These are phyloP conservation scores for Aspergillus indologenus DNA, from an alignment of 495 filamentous ascomycete species.

Conservation along the genomic window DNA sequence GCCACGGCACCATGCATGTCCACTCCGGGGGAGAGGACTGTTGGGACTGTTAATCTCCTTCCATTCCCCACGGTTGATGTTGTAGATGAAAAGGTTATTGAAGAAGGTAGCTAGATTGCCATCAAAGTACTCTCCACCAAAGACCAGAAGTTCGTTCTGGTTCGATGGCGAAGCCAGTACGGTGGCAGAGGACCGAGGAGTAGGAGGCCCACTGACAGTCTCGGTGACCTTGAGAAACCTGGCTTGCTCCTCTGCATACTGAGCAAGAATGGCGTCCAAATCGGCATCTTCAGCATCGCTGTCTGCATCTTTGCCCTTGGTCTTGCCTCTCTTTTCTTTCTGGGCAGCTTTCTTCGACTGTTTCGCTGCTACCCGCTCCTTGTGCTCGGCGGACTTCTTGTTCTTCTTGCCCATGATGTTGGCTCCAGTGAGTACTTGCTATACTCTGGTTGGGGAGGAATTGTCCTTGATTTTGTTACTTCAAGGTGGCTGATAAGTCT, in stretches of 20 bases:
- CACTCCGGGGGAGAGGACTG: slow-evolving; percentile 83
- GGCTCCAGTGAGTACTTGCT: neutral
- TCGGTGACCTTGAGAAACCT: slow-evolving; percentile 93
- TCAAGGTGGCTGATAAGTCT: neutral
- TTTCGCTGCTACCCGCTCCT: slow-evolving; percentile 53
- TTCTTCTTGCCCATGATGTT: slow-evolving; percentile 50
- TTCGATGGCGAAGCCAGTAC: slow-evolving; percentile 81
- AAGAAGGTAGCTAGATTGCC: slow-evolving; percentile 61
- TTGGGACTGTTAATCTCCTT: slow-evolving; percentile 84
- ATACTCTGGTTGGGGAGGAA: neutral
- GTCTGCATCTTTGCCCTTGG: slow-evolving; percentile 57
- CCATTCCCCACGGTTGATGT: slow-evolving; percentile 85
- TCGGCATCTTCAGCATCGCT: slow-evolving; percentile 91
- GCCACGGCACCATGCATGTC: slow-evolving; percentile 88
- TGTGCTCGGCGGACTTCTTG: slow-evolving; percentile 55
- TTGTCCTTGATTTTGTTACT: neutral
- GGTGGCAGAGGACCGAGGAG: slow-evolving; percentile 72
- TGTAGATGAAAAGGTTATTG: slow-evolving; percentile 81
- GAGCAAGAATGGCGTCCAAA: slow-evolving; percentile 91
- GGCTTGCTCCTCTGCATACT: slow-evolving; percentile 81
- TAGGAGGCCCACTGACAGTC: slow-evolving; percentile 67
- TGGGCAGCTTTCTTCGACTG: slow-evolving; percentile 60
- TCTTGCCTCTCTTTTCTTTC: slow-evolving; percentile 74
- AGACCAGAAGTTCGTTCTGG: slow-evolving; percentile 84
- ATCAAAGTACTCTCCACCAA: slow-evolving; percentile 76